phyloP scores from a whole-genome alignment of 2,329 filamentous ascomycete genomes.

The Pseudocercospora eumusae region DNA sequence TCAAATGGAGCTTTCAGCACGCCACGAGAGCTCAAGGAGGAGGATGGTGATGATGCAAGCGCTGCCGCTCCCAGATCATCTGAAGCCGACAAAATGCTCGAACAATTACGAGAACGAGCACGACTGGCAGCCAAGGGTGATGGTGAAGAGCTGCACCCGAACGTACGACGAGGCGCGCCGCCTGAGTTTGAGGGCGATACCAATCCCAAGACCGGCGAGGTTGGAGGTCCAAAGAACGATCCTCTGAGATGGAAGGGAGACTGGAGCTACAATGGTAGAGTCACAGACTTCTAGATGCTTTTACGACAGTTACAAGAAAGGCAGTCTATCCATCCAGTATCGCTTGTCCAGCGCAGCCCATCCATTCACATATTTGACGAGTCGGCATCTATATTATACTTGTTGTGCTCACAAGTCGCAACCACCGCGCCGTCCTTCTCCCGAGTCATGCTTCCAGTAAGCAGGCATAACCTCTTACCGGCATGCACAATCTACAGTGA shows the following conservation, averaged over 20 bases:
- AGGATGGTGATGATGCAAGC: slow-evolving; percentile 12
- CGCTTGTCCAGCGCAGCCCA: not conserved
- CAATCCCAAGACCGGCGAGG: slow-evolving; percentile 92
- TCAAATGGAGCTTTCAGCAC: slow-evolving; percentile 78
- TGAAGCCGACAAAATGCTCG: slow-evolving; percentile 32
- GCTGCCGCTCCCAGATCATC: slow-evolving; percentile 21
- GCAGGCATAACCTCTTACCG: slow-evolving; percentile 29
- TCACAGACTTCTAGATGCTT: slow-evolving; percentile 74
- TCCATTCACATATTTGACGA: slow-evolving; percentile 21
- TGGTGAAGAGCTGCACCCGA: slow-evolving; percentile 67
- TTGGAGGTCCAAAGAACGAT: slow-evolving; percentile 96
- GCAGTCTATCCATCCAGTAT: not conserved
- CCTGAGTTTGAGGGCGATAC: slow-evolving; percentile 91
- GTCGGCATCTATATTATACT: slow-evolving; percentile 33
- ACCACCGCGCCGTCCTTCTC: slow-evolving; percentile 31
- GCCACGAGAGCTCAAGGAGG: slow-evolving; percentile 42
- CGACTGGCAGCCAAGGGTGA: slow-evolving; percentile 57
- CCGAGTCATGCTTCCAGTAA: slow-evolving; percentile 30
- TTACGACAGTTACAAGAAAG: slow-evolving; percentile 1
- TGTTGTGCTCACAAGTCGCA: slow-evolving; percentile 33
- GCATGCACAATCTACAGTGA: slow-evolving; percentile 29
- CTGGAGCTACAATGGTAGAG: slow-evolving; percentile 94
- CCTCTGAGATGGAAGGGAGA: slow-evolving; percentile 86
- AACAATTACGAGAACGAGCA: slow-evolving; percentile 40
- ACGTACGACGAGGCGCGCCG: slow-evolving; percentile 72